Conservation (phyloP, 2,329 filamentous ascomycete genomes). For the Blastomyces gilchristii region DNA sequence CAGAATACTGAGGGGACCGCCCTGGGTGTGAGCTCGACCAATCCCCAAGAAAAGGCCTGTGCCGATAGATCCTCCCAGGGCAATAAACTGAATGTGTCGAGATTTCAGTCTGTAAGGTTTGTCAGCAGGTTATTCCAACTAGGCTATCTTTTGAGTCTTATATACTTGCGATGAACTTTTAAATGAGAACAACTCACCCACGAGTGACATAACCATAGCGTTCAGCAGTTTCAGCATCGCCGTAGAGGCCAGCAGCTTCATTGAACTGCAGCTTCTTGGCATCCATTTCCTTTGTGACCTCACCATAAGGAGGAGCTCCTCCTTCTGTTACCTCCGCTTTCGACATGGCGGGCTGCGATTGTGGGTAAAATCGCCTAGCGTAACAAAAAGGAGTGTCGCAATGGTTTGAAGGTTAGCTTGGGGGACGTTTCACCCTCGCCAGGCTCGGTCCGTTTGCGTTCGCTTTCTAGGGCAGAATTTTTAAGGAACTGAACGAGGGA, state of each 20-base stretch:
- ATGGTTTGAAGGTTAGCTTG: not conserved
- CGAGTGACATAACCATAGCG: constrained; percentile 43
- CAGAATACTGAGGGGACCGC: constrained; percentile 27
- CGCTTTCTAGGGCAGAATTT: not conserved
- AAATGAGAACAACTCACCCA: constrained; percentile 30
- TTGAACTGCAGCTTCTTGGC: constrained; percentile 25
- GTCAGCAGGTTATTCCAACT: not conserved
- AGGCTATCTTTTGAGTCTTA: not conserved
- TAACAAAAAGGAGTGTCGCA: not conserved
- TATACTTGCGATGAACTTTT: not conserved
- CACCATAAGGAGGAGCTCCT: constrained; percentile 8
- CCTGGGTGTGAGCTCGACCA: constrained; percentile 43
- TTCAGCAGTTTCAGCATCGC: constrained; percentile 42
- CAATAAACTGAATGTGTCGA: constrained; percentile 51
- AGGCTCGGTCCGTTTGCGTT: not conserved
- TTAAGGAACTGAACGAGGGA: not conserved
- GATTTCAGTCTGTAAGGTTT: constrained; percentile 33
- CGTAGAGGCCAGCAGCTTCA: constrained; percentile 45
- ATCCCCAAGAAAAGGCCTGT: constrained; percentile 48
- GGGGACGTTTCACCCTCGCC: not conserved
- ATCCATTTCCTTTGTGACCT: constrained; percentile 18
- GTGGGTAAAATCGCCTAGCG: not conserved
- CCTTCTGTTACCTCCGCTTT: not conserved
- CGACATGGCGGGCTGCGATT: constrained; percentile 3
- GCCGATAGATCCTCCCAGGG: constrained; percentile 48